Base-by-base conservation (phyloP, 768 basidiomycete genomes). In the Termitomyces heimii region DNA sequence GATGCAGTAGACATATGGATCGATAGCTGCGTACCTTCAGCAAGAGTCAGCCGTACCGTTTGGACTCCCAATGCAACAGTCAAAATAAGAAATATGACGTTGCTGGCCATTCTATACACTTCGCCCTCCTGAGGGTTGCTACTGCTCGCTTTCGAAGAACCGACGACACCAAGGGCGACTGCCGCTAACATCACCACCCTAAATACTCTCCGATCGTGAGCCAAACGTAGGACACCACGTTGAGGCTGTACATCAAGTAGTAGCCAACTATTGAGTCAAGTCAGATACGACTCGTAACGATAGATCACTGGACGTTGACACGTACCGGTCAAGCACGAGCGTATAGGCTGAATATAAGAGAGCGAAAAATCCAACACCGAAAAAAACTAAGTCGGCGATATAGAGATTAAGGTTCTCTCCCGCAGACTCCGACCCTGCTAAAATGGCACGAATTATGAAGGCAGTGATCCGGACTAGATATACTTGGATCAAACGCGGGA, bases 321-420 rank as follows among this genome's bases (percentile, higher is more conserved):
- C 67, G 37, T 55, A 79, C 78, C 75, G 66, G 54, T 79, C 76
- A 16, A 76, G 59, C 7, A 77, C 73, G 3, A 79, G 68, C 0
- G 68, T 74, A 52, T 76, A 78, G 0, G 74, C 68, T 1, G 75
- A 73, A 49, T 73, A 75, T 14, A 80, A 60, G 7, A 80, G 62
- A n/a, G 72, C 74, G 40, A 76, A 73, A 62, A 75, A 79, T 4
- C 78, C 78, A 26, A 75, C 70, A 0, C 73, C 69, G 28, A 74
- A 73, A 13, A 79, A 63, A 5, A 77, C 65, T 60, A 74, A 58
- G 44, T 76, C 73, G 0, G 69, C 70, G 3, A 76, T 75, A n/a
- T 75, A 65, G 14, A 76, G 55, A 12, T 50, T 54, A 2, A 74
- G 55, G 32, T 66, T 70, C 13, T 72, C 61, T 37, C 71, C 75